Evolutionary conservation across 768 basidiomycete species (phyloP), one percentile per base, ranked within the genome.

Genomic region (Pleurotus ostreatus): DNA sequence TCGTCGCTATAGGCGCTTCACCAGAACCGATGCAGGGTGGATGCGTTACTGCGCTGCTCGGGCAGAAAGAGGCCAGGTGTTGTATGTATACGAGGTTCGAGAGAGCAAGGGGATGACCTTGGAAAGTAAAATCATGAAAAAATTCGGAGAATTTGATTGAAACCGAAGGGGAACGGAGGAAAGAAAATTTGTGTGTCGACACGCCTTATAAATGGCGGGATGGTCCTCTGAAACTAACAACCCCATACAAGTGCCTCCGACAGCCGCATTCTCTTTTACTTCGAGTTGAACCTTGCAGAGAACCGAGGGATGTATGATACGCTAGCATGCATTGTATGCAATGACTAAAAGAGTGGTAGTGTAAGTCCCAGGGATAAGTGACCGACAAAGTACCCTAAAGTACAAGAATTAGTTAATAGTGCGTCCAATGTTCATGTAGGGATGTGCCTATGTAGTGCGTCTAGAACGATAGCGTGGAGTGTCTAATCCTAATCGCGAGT

Each of bases 1-100:
- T 46, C 74, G 49, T 85, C 58, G 51, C 55, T 88, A 57, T 88
- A 69, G 86, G 85, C 86, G 39, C 75, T 77, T 84, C 83, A 86
- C 84, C 86, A 88, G 86, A 88, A 88, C 86, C 86, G 84, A 80
- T 70, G 70, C 84, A 86, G 83, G 74, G 81, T 84, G 69, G 80
- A 75, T 70, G 73, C 70, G 70, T 72, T 64, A 67, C 66, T 62
- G 71, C 70, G 75, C 86, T 86, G 84, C 80, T 78, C 86, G 85
- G 85, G 86, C 86, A 88, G 86, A 88, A 86, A 81, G 62, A 75
- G 75, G 86, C 86, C 86, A 61, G 30, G 30, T 15, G n/a, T 47
- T 44, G 30, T 34, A 11, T 34, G 8, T 34, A 34, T 34, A 11
- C 11, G 30, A 34, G 30, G 30, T 11, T 34, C 30, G 30, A 34